phyloP scores from a whole-genome alignment of 2,329 filamentous ascomycete genomes.

The Madurella fahalii region DNA sequence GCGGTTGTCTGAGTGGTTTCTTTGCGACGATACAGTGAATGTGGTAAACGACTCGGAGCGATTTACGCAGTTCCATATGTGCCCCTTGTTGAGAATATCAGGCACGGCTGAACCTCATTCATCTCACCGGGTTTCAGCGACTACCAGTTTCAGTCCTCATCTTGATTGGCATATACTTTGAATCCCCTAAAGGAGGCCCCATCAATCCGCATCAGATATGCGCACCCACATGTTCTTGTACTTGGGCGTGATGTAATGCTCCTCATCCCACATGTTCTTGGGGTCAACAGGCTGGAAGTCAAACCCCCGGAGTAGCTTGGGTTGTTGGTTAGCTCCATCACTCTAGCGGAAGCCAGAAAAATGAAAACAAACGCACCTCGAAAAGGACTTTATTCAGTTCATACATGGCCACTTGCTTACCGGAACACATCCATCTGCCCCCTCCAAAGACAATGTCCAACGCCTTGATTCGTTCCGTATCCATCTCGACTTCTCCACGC shows the following conservation, averaged over 20 bases:
- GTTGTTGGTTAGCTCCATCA: background rate
- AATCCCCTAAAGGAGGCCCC: too few species aligned
- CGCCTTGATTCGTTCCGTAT: conserved; percentile 4
- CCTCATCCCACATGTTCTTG: conserved; percentile 19
- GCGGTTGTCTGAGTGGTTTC: background rate
- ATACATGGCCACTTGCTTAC: conserved; percentile 38
- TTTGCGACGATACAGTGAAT: too few species aligned
- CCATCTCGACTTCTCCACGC: background rate
- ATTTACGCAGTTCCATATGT: too few species aligned
- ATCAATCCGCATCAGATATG: conserved; percentile 20
- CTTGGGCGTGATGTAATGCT: conserved; percentile 25
- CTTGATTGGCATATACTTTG: too few species aligned
- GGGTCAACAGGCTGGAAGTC: conserved; percentile 30
- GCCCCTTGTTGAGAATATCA: too few species aligned
- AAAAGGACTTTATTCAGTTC: conserved; percentile 40
- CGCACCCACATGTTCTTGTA: conserved; percentile 29
- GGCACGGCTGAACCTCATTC: too few species aligned
- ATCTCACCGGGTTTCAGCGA: too few species aligned
- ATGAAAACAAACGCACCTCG: conserved; percentile 32
- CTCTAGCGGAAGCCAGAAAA: background rate
- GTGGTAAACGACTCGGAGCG: too few species aligned
- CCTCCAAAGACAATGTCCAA: conserved; percentile 37
- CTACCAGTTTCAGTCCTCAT: too few species aligned
- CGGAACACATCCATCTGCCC: conserved; percentile 38
- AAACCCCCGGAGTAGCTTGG: conserved; percentile 21